phyloP scores from a whole-genome alignment of 495 filamentous ascomycete species.

The Polyplosphaeria fusca region DNA sequence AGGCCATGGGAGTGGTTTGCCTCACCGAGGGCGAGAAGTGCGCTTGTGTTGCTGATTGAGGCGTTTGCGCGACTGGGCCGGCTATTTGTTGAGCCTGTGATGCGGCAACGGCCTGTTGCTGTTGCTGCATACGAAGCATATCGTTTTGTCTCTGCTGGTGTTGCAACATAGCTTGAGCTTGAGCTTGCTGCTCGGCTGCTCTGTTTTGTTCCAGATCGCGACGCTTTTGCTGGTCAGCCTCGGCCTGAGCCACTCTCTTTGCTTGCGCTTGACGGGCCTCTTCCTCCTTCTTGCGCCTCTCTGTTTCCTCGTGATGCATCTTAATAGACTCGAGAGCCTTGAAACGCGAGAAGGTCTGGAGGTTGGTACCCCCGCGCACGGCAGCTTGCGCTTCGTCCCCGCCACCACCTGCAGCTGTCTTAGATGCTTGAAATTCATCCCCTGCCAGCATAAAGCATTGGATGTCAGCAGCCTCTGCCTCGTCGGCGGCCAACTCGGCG shows the following conservation, averaged over 20 bases:
- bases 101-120: constrained; percentile 31
- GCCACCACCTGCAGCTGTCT: constrained; percentile 54
- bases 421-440: constrained; percentile 74
- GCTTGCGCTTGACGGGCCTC: constrained; percentile 48
- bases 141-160: constrained; percentile 41
- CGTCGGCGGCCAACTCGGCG: constrained; percentile 89
- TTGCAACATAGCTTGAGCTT: constrained; percentile 22
- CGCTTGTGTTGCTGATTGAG: constrained; percentile 51
- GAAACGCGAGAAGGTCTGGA: constrained; percentile 85
- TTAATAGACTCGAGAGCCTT: constrained; percentile 86
- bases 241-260: constrained; percentile 52
- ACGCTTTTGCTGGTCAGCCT: constrained; percentile 29
- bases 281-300: constrained; percentile 58
- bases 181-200: constrained; percentile 11
- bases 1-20: constrained; percentile 73
- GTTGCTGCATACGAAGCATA: constrained; percentile 36
- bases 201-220: constrained; percentile 21
- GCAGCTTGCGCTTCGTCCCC: constrained; percentile 64
- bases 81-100: constrained; percentile 42
- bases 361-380: constrained; percentile 59
- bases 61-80: constrained; percentile 26
- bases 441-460: constrained; percentile 90
- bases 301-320: constrained; percentile 68
- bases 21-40: constrained; percentile 73
- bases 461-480: constrained; percentile 81